phyloP scores from a whole-genome alignment of 2,329 filamentous ascomycete genomes.

The Hortaea werneckii region DNA sequence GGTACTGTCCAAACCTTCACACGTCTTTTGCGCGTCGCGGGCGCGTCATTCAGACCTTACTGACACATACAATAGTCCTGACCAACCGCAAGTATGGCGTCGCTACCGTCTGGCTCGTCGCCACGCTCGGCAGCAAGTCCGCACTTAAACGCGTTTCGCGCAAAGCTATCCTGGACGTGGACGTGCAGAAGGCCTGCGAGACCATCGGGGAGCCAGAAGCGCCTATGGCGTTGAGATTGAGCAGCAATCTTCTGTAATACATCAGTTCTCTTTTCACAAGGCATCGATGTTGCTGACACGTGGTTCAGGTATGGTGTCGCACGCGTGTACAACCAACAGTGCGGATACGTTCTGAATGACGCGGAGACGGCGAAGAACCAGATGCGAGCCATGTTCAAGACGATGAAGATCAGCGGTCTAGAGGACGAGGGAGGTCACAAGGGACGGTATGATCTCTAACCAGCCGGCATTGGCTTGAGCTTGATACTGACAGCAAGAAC shows the following conservation, averaged over 20 bases:
- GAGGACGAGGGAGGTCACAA: slow-evolving; percentile 59
- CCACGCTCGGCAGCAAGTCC: slow-evolving; percentile 70
- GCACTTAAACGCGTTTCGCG: slow-evolving; percentile 63
- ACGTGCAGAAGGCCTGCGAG: slow-evolving; percentile 75
- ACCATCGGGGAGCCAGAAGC: slow-evolving; percentile 79
- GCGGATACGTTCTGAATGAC: slow-evolving; percentile 72
- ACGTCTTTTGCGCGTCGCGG: slow-evolving; percentile 1
- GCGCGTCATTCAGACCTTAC: neutral
- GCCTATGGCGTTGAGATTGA: slow-evolving; percentile 80
- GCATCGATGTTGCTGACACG: neutral
- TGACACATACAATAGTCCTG: slow-evolving; percentile 46
- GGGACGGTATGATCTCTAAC: slow-evolving; percentile 48
- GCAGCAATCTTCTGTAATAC: slow-evolving; percentile 67
- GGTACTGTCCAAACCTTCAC: slow-evolving; percentile 42
- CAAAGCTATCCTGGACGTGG: slow-evolving; percentile 79
- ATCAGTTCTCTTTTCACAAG: neutral
- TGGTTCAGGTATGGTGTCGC: slow-evolving; percentile 63
- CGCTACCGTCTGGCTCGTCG: slow-evolving; percentile 89
- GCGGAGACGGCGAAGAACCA: slow-evolving; percentile 63
- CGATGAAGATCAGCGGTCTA: slow-evolving; percentile 48
- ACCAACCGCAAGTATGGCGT: slow-evolving; percentile 83
- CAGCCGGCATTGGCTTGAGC: neutral
- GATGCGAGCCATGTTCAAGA: slow-evolving; percentile 58
- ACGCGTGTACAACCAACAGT: slow-evolving; percentile 79
- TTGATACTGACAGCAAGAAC: slow-evolving; percentile 1